A percentile compares a stretch with the other conserved stretches of the same genome.
Conservation (phyloP, 345 rosid species). For the Clausena lansium region DNA sequence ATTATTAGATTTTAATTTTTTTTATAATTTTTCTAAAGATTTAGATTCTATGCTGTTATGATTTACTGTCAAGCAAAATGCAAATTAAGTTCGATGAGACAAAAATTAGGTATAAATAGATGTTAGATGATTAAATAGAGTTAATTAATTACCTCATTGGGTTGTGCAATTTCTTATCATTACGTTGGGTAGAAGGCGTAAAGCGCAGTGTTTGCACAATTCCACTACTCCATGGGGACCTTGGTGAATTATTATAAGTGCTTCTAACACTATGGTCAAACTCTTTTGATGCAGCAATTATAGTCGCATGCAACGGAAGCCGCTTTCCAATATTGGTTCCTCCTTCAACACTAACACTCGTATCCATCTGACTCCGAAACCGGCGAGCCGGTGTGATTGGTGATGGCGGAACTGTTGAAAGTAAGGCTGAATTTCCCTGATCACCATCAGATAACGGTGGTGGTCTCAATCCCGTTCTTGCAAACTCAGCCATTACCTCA, state of each 20-base stretch:
- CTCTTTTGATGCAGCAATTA: conserved; percentile 14
- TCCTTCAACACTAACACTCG: neutral
- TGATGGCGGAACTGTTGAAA: conserved; percentile 30
- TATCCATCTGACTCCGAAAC: conserved; percentile 6
- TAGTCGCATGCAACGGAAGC: conserved; percentile 24
- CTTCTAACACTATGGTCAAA: conserved; percentile 57
- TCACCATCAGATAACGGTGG: conserved; percentile 34
- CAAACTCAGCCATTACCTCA: conserved; percentile 51
- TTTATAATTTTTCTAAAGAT: too few species aligned
- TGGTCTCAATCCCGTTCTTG: conserved; percentile 49
- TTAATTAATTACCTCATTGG: conserved; percentile 40
- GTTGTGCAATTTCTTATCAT: conserved; percentile 24
- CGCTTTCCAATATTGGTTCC: conserved; percentile 21
- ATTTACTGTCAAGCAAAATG: too few species aligned
- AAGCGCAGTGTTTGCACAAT: conserved; percentile 40
- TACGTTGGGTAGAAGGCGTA: conserved; percentile 43
- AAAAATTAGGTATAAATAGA: too few species aligned
- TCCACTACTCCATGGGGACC: conserved; percentile 58
- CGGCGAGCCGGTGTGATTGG: conserved; percentile 23
- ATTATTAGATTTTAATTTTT: too few species aligned
- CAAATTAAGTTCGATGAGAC: too few species aligned
- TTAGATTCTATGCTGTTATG: too few species aligned
- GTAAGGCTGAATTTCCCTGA: conserved; percentile 27
- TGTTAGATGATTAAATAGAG: too few species aligned
- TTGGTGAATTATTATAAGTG: conserved; percentile 36